Conservation (phyloP, 331 rosid species). For the Pyrus hybrid region DNA sequence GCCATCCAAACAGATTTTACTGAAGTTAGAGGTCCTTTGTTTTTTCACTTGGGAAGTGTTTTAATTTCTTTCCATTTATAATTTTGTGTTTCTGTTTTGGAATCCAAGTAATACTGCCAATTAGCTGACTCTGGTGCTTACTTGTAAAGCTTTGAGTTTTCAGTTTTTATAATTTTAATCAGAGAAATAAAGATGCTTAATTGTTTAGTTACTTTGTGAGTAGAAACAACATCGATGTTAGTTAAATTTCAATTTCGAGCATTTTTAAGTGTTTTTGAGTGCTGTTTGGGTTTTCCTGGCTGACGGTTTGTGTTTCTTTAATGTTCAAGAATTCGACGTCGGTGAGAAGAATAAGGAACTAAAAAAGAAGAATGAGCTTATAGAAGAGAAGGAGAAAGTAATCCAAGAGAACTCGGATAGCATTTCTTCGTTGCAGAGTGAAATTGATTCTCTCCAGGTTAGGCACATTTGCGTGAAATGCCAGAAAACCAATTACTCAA, state of each 20-base stretch:
- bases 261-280: background rate
- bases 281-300: slow-evolving; percentile 12
- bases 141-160: background rate
- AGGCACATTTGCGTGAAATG: slow-evolving; percentile 1
- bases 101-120: background rate
- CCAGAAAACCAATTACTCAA: background rate
- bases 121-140: background rate
- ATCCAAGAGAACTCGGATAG: slow-evolving; percentile 39
- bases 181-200: background rate
- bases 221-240: background rate
- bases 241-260: background rate
- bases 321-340: slow-evolving; percentile 45
- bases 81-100: background rate
- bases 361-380: slow-evolving; percentile 47
- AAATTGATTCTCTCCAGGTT: slow-evolving; percentile 80
- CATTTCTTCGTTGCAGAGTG: slow-evolving; percentile 51
- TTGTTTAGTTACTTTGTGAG: background rate
- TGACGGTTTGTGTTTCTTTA: slow-evolving; percentile 9
- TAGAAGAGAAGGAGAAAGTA: slow-evolving; percentile 48
- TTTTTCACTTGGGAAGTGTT: background rate
- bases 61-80: background rate
- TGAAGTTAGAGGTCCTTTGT: background rate
- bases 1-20: background rate
- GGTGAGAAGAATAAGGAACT: slow-evolving; percentile 44
- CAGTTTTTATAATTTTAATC: background rate